Base-by-base conservation (phyloP, 306 rosid species). In the Vigna hirtella region DNA sequence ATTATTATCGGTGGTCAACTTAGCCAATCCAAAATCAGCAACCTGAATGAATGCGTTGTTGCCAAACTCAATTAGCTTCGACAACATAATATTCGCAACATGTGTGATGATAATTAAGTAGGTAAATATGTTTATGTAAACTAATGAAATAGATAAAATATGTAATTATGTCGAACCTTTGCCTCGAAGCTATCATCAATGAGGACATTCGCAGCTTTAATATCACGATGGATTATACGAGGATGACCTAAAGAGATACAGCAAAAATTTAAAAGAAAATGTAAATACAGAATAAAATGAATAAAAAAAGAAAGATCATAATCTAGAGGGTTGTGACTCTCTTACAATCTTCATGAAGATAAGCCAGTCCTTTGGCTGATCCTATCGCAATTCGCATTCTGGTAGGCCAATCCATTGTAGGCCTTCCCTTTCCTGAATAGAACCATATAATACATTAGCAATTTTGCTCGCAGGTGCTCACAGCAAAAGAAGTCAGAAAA, bases 1-100 rank as follows among this genome's bases (percentile, higher is more conserved):
- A 71, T 85, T 78, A 63, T 83, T 92, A 74, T 94, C 98, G 3
- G 88, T 70, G 30, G 96, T 88, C 36, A 90, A 69, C 85, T 94
- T 94, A 52, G 98, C 96, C 86, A 94, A 80, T 78, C 98, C 98
- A 72, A 92, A 94, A 88, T 94, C 98, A 40, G 97, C 98, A 80
- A 94, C 98, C 98, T 94, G 48, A 48, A 74, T 14, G 15, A 71
- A 66, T 82, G 70, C 58, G 43, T 51, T 57, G 36, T 20, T 70
- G 3, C 11, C 32, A 20, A 42, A 24, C 32, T 73, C 43, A 50
- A 66, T 67, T 66, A 73, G 69, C 83, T 48, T 68, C 16, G 49
- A 15, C 28, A 56, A 16, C 30, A 30, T 42, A 28, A 45, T 36
- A 71, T 83, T 50, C 30, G 2, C 47, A 49, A 76, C 17, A 49